Base-by-base conservation (phyloP, 192 early-diverging fungal genomes). In the Coemansia sp. region DNA sequence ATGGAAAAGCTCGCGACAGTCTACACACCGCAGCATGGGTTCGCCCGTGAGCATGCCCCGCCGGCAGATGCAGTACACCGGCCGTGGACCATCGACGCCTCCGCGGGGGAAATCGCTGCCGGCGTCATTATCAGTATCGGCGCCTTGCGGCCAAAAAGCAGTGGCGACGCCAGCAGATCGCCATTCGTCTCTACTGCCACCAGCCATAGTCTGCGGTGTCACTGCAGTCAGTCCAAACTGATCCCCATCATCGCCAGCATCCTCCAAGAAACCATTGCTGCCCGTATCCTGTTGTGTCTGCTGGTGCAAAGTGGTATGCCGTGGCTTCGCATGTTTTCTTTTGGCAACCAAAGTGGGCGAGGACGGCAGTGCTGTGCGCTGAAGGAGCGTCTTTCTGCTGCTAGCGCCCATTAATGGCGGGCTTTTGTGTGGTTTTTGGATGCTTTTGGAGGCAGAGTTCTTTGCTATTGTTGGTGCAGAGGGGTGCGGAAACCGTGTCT, bases 401-500 rank as follows among this genome's bases (percentile, higher is more conserved):
- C 20, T 37, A 17, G 14, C 13, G 41, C 28, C 33, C 24, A 52
- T 43, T n/a, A n/a, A n/a, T n/a, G n/a, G n/a, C 15, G 27, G 27
- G 47, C 27, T 45, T 27, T 24, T 29, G n/a, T 24, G 5, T 14
- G 43, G 26, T 27, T 24, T 27, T 11, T 27, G 38, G 4, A 19
- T 17, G 7, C 13, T 40, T 5, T 22, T 40, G 9, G 8, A 6
- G 18, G 18, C 18, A 28, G 13, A n/a, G 29, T 50, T 32, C 52
- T 27, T 46, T 40, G 58, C 40, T 73, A 73, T 73, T 58, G 70
- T 66, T 28, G 70, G 70, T 8, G 70, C 70, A 17, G 70, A 73
- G 30, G 70, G 70, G 35, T 73, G 70, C 53, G 70, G 70, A 59
- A 73, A 73, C 34, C 55, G 55, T 46, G 70, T 66, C 24, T 66